Base-by-base conservation (phyloP, 2,329 filamentous ascomycete species). In the Coniochaeta sp. region DNA sequence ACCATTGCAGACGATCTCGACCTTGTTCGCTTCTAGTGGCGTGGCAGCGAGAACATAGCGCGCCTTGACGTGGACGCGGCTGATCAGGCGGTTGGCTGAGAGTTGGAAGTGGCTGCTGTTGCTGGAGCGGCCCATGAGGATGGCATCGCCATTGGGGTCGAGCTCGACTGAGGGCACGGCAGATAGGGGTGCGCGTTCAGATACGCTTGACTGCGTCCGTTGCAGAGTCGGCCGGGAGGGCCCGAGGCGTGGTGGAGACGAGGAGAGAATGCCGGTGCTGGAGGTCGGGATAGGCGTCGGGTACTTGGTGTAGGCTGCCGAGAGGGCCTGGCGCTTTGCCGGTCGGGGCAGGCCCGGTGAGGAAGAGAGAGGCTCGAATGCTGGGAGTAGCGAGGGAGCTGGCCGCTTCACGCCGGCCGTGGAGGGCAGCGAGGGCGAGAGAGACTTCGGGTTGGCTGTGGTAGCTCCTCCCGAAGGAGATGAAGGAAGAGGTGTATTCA, bases 91-190 rank as follows among this genome's bases (percentile, higher is more conserved):
- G 71, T 95, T 96, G 60, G 89, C 83, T 24, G 94, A 94, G 13
- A 99, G 79, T 70, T 96, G 92, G 67, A 92, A 94, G 65, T 96
- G 85, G n/a, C 91, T 95, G 13, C 91, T 95, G 69, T 90, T 92
- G 72, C 89, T 96, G 6, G 91, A 96, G 58, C 94, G 83, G 57
- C 94, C 94, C 86, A 99, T 94, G 55, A 87, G 78, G 31, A 96
- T 72, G 12, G 83, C 74, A 61, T 95, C 89, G 57, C 92, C 91
- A 69, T 87, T 89, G 58, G 85, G 86, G 51, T 85, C 84, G 16
- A 97, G 81, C 65, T 89, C 82, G 56, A 97, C 76, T 20, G 85
- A 83, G n/a, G 91, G 90, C 49, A 99, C 85, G 49, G 87, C 81
- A 50, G 86, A 86, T 49, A 99, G 79, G 35, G 94, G 94, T 60